Base-by-base conservation (phyloP, 805 yeast species). In the Ascoidea tarda region DNA sequence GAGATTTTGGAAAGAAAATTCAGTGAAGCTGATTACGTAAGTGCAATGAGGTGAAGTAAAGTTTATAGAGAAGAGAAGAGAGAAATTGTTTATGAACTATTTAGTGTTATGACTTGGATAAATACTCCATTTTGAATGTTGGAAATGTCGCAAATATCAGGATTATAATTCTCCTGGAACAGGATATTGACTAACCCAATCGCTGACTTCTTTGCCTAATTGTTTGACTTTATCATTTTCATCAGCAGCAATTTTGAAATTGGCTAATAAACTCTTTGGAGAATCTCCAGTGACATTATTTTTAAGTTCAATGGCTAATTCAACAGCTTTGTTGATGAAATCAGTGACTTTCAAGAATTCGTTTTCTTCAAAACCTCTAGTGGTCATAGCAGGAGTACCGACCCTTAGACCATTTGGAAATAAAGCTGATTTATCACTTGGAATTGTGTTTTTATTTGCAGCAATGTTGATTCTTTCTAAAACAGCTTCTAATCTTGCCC, bases 331-430 rank as follows among this genome's bases (percentile, higher is more conserved):
- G 74, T 84, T 89, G 69, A 87, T 86, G 77, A 81, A 90, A 59
- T 75, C 72, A 52, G 82, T 96, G 62, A 91, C 85, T 64, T 77
- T 79, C 62, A 70, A 77, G 69, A 91, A 93, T 66, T 93, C 97
- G 55, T 74, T 82, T 68, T 86, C 89, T 55, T 89, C 86, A 62
- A 89, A 79, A 60, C 99, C 99, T 75, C 99, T 87, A 55, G 97
- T 87, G 58, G 96, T 81, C 98, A 91, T 91, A 54, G 97, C 97
- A 59, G 99, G 99, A 51, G 99, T 86, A 65, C 99, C 99, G 57
- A 91, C 84, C 74, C 99, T 86, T 59, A 91, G 81, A 68, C 99
- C 99, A 62, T 95, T 91, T 67, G 99, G 98, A 58, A 89, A 91
- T 58, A 91, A 77, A 52, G 98, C 98, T 48, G 95, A 85, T 71